Evolutionary conservation across 257 asterid genomes (phyloP).

Genomic region (Handroanthus guayacan): DNA sequence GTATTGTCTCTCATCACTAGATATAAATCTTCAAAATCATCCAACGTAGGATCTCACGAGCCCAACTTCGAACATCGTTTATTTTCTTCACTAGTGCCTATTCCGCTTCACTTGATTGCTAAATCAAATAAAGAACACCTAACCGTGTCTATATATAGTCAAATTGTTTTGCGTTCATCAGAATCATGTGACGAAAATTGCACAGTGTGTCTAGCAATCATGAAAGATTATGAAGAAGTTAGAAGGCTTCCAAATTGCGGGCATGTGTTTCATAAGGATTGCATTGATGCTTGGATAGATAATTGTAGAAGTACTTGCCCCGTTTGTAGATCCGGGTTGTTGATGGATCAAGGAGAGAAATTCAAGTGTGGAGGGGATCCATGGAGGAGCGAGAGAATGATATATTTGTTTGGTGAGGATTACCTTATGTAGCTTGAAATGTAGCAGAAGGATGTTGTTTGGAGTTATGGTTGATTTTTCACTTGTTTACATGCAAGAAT

Average conservation of each 20-base stretch:
- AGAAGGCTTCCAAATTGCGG: constrained; percentile 19
- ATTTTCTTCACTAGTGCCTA: not conserved
- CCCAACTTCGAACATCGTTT: not conserved
- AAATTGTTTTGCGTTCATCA: not conserved
- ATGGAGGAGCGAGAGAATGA: constrained; percentile 34
- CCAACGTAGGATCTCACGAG: not conserved
- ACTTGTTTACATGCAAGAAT: too few relatives aligned
- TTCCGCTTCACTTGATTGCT: not conserved
- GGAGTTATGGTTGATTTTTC: too few relatives aligned
- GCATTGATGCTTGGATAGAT: constrained; percentile 32
- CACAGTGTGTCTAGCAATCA: constrained; percentile 7
- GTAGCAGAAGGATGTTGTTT: too few relatives aligned
- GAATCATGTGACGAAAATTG: not conserved
- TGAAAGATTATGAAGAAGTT: constrained; percentile 9
- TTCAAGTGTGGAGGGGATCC: constrained; percentile 26
- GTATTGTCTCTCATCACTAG: not conserved
- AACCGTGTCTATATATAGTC: not conserved
- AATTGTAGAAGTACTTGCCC: constrained; percentile 32
- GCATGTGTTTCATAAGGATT: constrained; percentile 27
- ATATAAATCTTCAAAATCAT: not conserved
- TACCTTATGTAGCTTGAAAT: not conserved
- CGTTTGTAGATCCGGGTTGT: constrained; percentile 19
- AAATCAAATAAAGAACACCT: not conserved
- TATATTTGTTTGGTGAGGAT: constrained; percentile 30
- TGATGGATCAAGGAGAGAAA: not conserved